These are phyloP conservation scores for Verticillium albo-atrum DNA, from an alignment of 2,329 filamentous ascomycete genomes.

Conservation along the genomic window DNA sequence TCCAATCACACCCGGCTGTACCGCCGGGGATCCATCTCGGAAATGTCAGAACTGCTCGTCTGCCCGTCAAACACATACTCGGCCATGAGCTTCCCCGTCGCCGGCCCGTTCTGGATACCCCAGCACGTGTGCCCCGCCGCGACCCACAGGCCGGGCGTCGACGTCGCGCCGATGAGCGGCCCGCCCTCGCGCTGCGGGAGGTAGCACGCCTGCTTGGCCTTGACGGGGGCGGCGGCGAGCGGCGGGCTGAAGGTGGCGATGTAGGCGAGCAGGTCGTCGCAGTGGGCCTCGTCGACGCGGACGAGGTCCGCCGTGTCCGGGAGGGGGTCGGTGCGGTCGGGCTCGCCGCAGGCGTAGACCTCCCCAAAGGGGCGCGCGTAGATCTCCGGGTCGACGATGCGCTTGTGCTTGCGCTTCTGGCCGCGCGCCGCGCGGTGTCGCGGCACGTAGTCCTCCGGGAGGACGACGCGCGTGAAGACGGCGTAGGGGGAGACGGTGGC, in stretches of 20 bases:
- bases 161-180: conserved; percentile 74
- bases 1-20: conserved; percentile 42
- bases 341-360: conserved; percentile 90
- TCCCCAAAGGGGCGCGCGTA: conserved; percentile 87
- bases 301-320: conserved; percentile 74
- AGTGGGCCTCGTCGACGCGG: conserved; percentile 67
- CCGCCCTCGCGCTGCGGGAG: conserved; percentile 71
- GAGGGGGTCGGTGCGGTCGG: conserved; percentile 69
- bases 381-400: conserved; percentile 80
- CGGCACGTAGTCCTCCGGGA: conserved; percentile 61
- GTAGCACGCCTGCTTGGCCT: conserved; percentile 85
- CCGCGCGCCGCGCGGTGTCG: conserved; percentile 41
- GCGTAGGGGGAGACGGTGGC: conserved; percentile 67
- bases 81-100: conserved; percentile 75
- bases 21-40: conserved; percentile 61
- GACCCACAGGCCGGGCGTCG: conserved; percentile 69
- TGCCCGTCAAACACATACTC: conserved; percentile 73
- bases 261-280: conserved; percentile 82
- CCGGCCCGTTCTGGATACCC: conserved; percentile 96
- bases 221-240: conserved; percentile 64
- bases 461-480: conserved; percentile 79
- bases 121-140: conserved; percentile 94
- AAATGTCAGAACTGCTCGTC: conserved; percentile 63
- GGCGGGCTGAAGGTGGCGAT: conserved; percentile 62
- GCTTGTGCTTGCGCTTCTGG: conserved; percentile 49